Conservation (phyloP, 306 rosid genomes). For the Medicago lupulina region DNA sequence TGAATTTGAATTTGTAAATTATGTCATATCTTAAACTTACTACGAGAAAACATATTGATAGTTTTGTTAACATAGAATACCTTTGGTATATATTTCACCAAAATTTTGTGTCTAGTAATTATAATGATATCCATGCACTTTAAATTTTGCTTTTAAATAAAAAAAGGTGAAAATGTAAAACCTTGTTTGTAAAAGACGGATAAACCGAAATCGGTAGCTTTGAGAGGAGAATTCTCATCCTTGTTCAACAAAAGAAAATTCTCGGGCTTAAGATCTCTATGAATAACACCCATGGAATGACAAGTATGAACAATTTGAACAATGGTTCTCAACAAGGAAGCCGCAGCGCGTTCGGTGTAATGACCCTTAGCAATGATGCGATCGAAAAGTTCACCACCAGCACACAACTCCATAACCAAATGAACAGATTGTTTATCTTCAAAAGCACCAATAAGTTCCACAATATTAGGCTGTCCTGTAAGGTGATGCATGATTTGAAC, state of each 20-base stretch:
- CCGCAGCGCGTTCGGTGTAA: slow-evolving; percentile 94
- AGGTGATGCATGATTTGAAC: slow-evolving; percentile 97
- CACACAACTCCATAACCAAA: slow-evolving; percentile 94
- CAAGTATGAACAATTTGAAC: slow-evolving; percentile 93
- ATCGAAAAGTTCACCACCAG: slow-evolving; percentile 94
- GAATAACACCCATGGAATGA: slow-evolving; percentile 97
- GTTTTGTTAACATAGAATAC: no score
- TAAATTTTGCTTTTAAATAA: background rate
- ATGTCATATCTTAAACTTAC: background rate
- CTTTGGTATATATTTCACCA: no score
- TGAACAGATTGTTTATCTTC: slow-evolving; percentile 94
- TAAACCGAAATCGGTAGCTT: slow-evolving; percentile 95
- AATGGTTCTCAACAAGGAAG: slow-evolving; percentile 76
- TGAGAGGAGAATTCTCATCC: slow-evolving; percentile 85
- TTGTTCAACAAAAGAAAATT: slow-evolving; percentile 86
- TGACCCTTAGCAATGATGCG: slow-evolving; percentile 94
- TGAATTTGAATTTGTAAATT: background rate
- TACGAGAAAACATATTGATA: background rate
- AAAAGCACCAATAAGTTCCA: slow-evolving; percentile 85
- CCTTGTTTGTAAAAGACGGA: slow-evolving; percentile 98
- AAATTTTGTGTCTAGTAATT: background rate
- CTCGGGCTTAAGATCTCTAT: slow-evolving; percentile 98
- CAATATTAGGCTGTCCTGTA: slow-evolving; percentile 82
- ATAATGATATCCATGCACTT: background rate
- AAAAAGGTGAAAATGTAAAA: slow-evolving; percentile 23